Percentiles rank a stretch among this genome's conserved stretches.
phyloP scores from a whole-genome alignment of 257 asterid species.

The Leptodermis oblonga region DNA sequence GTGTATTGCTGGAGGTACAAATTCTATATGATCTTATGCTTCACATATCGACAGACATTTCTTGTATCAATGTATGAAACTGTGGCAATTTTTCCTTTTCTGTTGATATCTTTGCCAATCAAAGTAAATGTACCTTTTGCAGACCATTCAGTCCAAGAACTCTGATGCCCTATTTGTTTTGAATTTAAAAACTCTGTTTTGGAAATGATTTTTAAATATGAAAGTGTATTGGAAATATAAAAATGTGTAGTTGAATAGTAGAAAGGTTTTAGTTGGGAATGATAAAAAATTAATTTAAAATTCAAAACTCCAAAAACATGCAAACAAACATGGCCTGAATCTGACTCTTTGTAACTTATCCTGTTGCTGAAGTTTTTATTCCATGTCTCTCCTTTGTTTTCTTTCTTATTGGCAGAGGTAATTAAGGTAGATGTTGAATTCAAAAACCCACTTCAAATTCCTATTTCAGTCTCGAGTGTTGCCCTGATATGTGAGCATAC shows the following conservation, averaged over 20 bases:
- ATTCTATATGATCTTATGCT: conserved; percentile 24
- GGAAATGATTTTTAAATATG: no score
- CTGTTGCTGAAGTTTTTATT: not conserved
- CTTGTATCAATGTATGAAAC: not conserved
- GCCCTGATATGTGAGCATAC: conserved; percentile 79
- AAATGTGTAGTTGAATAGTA: no score
- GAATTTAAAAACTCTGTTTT: no score
- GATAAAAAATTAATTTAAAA: no score
- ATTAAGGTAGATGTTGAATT: conserved; percentile 72
- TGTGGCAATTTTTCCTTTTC: not conserved
- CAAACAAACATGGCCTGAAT: no score
- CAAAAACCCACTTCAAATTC: conserved; percentile 90
- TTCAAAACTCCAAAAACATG: no score
- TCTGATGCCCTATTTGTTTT: no score
- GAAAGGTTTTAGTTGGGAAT: no score
- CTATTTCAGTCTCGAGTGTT: conserved; percentile 68
- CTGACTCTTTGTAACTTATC: not conserved
- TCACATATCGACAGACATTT: not conserved
- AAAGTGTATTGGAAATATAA: no score
- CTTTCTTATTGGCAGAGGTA: conserved; percentile 52
- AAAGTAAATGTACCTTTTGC: not conserved
- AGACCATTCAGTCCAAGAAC: not conserved
- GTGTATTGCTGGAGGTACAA: conserved; percentile 98
- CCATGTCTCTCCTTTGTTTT: conserved; percentile 15
- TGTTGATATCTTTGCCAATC: not conserved